A percentile compares a stretch with the other conserved stretches of the same genome.
Conservation (phyloP, 2,329 filamentous ascomycete species). For the Clonostachys solani region DNA sequence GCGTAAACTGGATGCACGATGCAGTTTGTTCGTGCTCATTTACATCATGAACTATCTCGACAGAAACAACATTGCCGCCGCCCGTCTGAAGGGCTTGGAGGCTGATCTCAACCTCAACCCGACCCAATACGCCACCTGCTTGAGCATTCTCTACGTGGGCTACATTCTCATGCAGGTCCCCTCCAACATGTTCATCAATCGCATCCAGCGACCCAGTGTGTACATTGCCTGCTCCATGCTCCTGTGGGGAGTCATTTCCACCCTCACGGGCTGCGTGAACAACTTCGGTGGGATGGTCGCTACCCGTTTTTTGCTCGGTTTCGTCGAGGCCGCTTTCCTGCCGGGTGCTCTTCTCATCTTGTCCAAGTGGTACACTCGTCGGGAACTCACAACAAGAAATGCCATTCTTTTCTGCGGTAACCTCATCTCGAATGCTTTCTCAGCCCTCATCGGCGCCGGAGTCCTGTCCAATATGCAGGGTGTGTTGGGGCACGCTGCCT, state of each 20-base stretch:
- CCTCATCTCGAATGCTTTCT: conserved; percentile 56
- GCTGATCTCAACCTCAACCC: conserved; percentile 47
- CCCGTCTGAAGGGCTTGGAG: conserved; percentile 60
- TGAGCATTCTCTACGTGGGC: conserved; percentile 28
- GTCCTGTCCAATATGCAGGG: conserved; percentile 55
- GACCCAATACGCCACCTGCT: conserved; percentile 47
- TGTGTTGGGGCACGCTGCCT: conserved; percentile 47
- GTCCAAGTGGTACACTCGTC: conserved; percentile 24
- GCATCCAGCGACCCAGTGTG: conserved; percentile 36
- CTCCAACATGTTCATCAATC: conserved; percentile 29
- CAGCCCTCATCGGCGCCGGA: conserved; percentile 53
- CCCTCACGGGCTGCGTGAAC: conserved; percentile 27
- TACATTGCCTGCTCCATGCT: conserved; percentile 36
- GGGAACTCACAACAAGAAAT: conserved; percentile 33
- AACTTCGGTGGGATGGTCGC: conserved; percentile 26
- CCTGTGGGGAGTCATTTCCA: conserved; percentile 30
- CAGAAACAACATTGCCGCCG: conserved; percentile 64
- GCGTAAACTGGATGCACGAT: conserved; percentile 68
- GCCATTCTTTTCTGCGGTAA: conserved; percentile 56
- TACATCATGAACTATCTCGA: conserved; percentile 73
- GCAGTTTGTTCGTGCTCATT: conserved; percentile 65
- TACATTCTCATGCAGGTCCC: conserved; percentile 36
- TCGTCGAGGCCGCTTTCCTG: conserved; percentile 34
- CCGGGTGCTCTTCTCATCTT: conserved; percentile 28
- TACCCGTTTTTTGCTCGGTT: conserved; percentile 30